Evolutionary conservation across 768 basidiomycete genomes (phyloP), one percentile per base, ranked within the genome.

Genomic region (Tulasnella sp.): DNA sequence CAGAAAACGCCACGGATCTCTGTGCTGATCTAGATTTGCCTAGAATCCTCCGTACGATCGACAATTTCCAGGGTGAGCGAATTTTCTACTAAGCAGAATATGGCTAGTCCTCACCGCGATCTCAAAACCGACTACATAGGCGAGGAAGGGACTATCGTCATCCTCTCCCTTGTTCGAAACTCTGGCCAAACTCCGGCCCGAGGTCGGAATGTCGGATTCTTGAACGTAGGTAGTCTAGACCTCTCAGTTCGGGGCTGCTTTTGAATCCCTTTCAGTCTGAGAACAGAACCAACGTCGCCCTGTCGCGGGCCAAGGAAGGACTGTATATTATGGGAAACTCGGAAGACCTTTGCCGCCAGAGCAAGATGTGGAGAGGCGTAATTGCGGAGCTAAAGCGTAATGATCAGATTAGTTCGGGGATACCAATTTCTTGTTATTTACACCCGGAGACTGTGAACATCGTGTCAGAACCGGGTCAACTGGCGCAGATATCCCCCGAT

Each of bases 271-370:
- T 28, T 50, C 28, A 91, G 90, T 91, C 90, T 0, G 87, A 88
- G 78, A 91, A 91, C 82, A 86, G 90, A 42, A 90, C 88, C 1
- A 91, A 87, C 75, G 94, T 94, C 60, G 93, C 94, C 0, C 84
- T 95, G 4, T 94, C 93, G 31, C 88, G 94, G 31, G 93, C 94
- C 5, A 89, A 90, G 75, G 90, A 95, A 81, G 94, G 94, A 6
- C 86, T 95, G 1, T 94, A 89, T 83, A 90, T 95, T 44, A 85
- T 95, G 4, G 94, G 94, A 34, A 93, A 94, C 77, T 90, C 92
- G 0, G 84, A 54, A n/a, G 60, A 81, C 18, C 75, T 82, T 22
- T 54, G 74, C 41, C 28, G 81, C 20, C 81, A 50, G 58, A 91
- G 89, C 80, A 76, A 83, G 14, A 92, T 92, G 85, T 94, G 93